Evolutionary conservation across 371 early-diverging fungal species (phyloP).

Genomic region (Apophysomyces elegans): DNA sequence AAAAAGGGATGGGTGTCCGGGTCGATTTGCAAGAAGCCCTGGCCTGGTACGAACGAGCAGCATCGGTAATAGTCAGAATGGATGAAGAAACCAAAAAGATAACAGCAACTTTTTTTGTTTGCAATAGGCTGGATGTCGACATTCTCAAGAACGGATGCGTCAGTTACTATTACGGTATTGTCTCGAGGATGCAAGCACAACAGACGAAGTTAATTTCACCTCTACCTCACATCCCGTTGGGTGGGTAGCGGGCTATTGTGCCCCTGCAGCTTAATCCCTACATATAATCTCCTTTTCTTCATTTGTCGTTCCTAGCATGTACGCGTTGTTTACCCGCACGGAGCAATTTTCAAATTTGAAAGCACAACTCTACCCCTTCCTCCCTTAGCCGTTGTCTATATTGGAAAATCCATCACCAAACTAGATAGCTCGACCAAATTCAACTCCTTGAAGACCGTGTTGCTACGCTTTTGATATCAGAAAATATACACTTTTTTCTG

Average conservation of each 20-base stretch:
- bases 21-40: conserved; percentile 65
- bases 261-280: conserved; percentile 21
- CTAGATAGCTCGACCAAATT: too few species aligned
- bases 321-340: too few species aligned
- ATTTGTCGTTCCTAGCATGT: neutral
- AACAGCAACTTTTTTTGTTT: neutral
- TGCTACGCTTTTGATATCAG: too few species aligned
- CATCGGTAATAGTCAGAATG: conserved; percentile 29
- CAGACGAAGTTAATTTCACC: neutral
- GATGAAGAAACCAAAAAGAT: too few species aligned
- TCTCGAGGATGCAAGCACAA: conserved; percentile 40
- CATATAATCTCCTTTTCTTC: conserved; percentile 3
- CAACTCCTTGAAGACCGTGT: too few species aligned
- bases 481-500: too few species aligned
- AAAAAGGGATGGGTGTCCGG: conserved; percentile 71
- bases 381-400: too few species aligned
- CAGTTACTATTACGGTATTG: conserved; percentile 57
- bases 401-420: too few species aligned
- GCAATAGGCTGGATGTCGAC: conserved; percentile 51
- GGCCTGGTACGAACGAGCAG: conserved; percentile 77
- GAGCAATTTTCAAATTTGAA: neutral
- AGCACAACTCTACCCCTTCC: too few species aligned
- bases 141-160: conserved; percentile 59
- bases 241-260: conserved; percentile 24
- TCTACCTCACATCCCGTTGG: conserved; percentile 14